A percentile compares a stretch with the other conserved stretches of the same genome.
These are phyloP conservation scores for Colletotrichum siamense DNA, from an alignment of 2,329 filamentous ascomycete species.

Conservation along the genomic window DNA sequence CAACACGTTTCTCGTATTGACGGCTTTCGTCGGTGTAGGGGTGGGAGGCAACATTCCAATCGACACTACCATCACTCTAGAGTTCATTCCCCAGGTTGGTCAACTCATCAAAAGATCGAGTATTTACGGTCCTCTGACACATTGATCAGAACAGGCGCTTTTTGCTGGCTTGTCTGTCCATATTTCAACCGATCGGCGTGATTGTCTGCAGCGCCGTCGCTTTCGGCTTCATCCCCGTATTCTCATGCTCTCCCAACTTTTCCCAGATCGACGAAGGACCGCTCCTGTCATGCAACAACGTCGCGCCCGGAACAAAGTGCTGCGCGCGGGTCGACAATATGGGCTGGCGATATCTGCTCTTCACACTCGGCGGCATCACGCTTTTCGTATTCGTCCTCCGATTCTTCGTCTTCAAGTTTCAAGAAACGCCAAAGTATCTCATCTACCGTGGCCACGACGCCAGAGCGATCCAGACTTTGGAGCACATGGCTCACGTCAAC, in stretches of 20 bases:
- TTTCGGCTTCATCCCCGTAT: slow-evolving; percentile 57
- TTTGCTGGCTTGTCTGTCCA: slow-evolving; percentile 55
- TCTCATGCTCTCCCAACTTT: slow-evolving; percentile 57
- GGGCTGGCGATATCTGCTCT: slow-evolving; percentile 65
- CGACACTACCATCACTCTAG: slow-evolving; percentile 60
- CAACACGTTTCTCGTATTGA: slow-evolving; percentile 55
- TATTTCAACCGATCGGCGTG: slow-evolving; percentile 62
- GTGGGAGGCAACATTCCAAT: slow-evolving; percentile 61
- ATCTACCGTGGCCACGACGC: slow-evolving; percentile 59
- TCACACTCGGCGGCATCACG: slow-evolving; percentile 58
- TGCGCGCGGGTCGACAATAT: slow-evolving; percentile 50
- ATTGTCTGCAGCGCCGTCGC: slow-evolving; percentile 55
- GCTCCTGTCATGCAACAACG: slow-evolving; percentile 48
- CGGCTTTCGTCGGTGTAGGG: slow-evolving; percentile 59
- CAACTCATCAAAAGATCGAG: rapidly evolving
- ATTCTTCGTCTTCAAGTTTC: slow-evolving; percentile 61
- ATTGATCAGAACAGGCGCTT: slow-evolving; percentile 46
- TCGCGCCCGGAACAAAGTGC: slow-evolving; percentile 28
- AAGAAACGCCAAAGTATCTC: slow-evolving; percentile 63
- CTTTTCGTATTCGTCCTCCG: slow-evolving; percentile 60
- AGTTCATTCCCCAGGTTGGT: slow-evolving; percentile 55
- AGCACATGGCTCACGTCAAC: slow-evolving; percentile 60
- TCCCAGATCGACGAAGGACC: slow-evolving; percentile 39
- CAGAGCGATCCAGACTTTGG: slow-evolving; percentile 57
- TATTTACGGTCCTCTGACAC: not conserved